phyloP scores from a whole-genome alignment of 495 filamentous ascomycete genomes.

The Xylaria curta region DNA sequence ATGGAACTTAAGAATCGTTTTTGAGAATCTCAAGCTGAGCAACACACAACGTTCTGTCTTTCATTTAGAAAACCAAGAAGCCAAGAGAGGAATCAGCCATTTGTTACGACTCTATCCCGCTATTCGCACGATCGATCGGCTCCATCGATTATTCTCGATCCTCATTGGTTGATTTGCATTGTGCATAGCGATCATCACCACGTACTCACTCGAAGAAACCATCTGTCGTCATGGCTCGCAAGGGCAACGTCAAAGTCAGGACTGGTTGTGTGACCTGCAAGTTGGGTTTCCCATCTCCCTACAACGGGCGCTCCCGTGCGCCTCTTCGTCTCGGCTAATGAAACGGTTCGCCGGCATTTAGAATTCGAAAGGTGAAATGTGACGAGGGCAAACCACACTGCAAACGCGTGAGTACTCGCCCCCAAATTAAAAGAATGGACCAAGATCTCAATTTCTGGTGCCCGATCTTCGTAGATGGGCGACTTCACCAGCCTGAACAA shows the following conservation, averaged over 20 bases:
- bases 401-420: conserved; percentile 33
- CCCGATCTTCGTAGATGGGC: not conserved
- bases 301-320: not conserved
- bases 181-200: not conserved
- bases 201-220: not conserved
- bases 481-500: not conserved
- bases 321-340: conserved; percentile 1
- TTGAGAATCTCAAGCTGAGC: not conserved
- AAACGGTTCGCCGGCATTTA: conserved; percentile 26
- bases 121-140: not conserved
- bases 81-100: not conserved
- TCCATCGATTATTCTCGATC: not conserved
- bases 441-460: not conserved
- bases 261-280: conserved; percentile 41
- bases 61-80: not conserved
- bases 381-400: conserved; percentile 59
- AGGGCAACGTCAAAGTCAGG: conserved; percentile 36
- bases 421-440: not conserved
- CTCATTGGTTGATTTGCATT: not conserved
- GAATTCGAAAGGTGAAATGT: conserved; percentile 60
- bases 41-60: not conserved
- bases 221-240: conserved; percentile 31
- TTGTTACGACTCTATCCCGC: not conserved
- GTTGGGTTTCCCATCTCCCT: conserved; percentile 25
- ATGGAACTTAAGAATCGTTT: not conserved